These are phyloP conservation scores for Paratinospora sagittata DNA, from an alignment of 164 flowering plant species.

Conservation along the genomic window DNA sequence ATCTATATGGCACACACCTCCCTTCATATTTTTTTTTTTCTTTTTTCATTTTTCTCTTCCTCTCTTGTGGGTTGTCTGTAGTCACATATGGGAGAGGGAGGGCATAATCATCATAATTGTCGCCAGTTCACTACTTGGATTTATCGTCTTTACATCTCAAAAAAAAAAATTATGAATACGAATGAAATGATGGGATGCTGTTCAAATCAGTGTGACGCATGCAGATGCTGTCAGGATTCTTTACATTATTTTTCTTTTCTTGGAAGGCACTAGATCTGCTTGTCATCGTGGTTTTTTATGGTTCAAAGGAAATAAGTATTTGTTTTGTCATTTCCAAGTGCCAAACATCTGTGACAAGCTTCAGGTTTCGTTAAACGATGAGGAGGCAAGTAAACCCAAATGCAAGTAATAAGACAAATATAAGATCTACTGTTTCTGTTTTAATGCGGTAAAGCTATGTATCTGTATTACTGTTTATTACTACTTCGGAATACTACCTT, in stretches of 20 bases:
- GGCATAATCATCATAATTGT: conserved; percentile 10
- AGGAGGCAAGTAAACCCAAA: neutral
- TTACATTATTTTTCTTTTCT: neutral
- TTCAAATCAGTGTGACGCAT: conserved; percentile 35
- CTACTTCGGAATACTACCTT: conserved; percentile 4
- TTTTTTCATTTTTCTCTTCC: neutral
- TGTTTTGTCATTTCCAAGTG: neutral
- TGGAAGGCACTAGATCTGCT: neutral
- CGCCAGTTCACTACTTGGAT: conserved; percentile 16
- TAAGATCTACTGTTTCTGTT: conserved; percentile 2
- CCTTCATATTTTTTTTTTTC: neutral
- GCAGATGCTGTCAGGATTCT: conserved; percentile 26
- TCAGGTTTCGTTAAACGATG: neutral
- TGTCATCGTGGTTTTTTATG: neutral
- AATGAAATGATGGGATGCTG: conserved; percentile 42
- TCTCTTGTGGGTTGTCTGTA: neutral
- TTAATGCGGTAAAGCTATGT: neutral
- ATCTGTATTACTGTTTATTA: neutral
- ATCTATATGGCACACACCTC: neutral
- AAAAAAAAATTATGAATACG: neutral
- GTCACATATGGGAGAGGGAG: neutral
- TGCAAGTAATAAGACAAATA: neutral
- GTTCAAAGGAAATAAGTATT: neutral
- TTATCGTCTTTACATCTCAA: neutral
- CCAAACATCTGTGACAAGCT: neutral